A percentile compares a stretch with the other conserved stretches of the same genome.
Conservation (phyloP, 345 rosid species). For the Angophora floribunda region DNA sequence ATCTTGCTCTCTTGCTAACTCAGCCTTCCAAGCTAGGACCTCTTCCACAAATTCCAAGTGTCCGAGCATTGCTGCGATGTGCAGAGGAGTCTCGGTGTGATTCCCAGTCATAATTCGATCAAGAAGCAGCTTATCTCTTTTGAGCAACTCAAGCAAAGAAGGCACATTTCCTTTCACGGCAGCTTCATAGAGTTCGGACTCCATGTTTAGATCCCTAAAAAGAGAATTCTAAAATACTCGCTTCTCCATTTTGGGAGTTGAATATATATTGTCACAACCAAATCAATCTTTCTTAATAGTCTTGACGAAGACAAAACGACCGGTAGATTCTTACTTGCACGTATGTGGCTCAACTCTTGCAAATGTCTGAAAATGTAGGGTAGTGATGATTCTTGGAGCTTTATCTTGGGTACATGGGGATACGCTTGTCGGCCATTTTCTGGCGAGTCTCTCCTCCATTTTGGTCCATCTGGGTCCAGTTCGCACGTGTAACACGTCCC, state of each 20-base stretch:
- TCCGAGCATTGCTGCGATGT: conserved; percentile 9
- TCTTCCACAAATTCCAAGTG: not conserved
- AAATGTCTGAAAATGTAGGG: not conserved
- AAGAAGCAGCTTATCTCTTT: not conserved
- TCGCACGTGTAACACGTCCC: not conserved
- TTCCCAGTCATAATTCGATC: not conserved
- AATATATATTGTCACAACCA: not conserved
- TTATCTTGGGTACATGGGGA: not conserved
- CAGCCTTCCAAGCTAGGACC: not conserved
- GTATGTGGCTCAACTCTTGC: no score
- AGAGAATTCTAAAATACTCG: not conserved
- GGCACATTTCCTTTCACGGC: not conserved
- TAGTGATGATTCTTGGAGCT: not conserved
- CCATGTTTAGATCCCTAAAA: not conserved
- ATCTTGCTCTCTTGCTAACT: not conserved
- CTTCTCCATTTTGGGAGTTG: not conserved
- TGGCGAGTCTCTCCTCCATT: no score
- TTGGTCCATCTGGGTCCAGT: not conserved
- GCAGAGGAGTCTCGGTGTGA: conserved; percentile 3
- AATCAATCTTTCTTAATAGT: not conserved
- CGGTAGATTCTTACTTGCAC: not conserved
- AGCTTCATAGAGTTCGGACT: not conserved
- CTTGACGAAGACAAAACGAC: not conserved
- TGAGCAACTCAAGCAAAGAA: not conserved
- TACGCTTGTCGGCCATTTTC: no score